Conservation (phyloP, 805 yeast genomes). For the Torulaspora gathmanii region DNA sequence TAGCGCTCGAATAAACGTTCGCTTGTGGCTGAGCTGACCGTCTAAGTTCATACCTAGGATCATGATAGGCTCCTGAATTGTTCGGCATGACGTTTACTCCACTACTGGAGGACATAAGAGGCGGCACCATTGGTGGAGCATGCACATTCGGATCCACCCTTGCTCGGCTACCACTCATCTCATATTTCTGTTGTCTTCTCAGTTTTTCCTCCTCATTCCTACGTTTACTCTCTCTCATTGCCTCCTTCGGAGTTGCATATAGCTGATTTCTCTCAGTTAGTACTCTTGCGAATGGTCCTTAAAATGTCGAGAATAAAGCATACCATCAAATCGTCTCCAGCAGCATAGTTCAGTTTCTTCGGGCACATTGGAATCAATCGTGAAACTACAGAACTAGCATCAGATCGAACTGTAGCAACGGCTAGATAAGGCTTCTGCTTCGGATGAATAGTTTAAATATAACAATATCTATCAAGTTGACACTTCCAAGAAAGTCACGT, state of each 20-base stretch:
- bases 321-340: constrained; percentile 34
- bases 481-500: neutral
- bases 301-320: constrained; percentile 4
- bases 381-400: neutral
- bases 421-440: neutral
- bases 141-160: constrained; percentile 20
- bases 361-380: constrained; percentile 24
- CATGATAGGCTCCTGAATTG: constrained; percentile 2
- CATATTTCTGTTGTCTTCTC: constrained; percentile 25
- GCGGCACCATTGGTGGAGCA: constrained; percentile 17
- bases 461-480: too few species aligned
- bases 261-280: constrained; percentile 18
- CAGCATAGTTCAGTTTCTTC: constrained; percentile 32
- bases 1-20: neutral
- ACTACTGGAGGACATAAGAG: neutral
- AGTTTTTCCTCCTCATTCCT: constrained; percentile 27
- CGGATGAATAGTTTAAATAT: too few species aligned
- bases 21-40: constrained; percentile 6
- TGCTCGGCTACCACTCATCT: constrained; percentile 12
- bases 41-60: constrained; percentile 6
- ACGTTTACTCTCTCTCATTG: constrained; percentile 30
- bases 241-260: constrained; percentile 37
- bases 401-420: neutral
- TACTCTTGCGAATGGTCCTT: neutral
- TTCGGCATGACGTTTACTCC: neutral